Conservation (phyloP, 257 asterid genomes). For the Gentiana macrophylla region DNA sequence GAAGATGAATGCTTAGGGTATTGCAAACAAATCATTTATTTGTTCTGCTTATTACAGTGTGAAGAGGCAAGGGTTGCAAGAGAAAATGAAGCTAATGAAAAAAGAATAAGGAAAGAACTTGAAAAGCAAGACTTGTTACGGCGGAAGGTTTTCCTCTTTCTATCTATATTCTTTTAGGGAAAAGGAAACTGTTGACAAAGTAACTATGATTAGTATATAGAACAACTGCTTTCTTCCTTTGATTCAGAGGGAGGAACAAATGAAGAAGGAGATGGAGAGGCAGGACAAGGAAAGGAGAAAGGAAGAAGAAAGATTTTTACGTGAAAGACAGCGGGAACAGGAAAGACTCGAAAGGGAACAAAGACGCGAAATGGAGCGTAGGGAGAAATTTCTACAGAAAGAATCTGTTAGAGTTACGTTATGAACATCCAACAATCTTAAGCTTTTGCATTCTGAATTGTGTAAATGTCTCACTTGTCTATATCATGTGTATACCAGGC, state of each 20-base stretch:
- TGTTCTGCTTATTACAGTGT: constrained; percentile 30
- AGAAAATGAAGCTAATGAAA: constrained; percentile 84
- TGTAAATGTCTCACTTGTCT: not conserved
- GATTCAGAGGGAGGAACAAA: constrained; percentile 74
- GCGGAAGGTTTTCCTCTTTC: constrained; percentile 46
- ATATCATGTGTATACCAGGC: constrained; percentile 28
- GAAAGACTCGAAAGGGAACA: constrained; percentile 72
- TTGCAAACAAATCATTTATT: not conserved
- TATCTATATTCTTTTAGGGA: not conserved
- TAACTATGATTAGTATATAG: constrained; percentile 1
- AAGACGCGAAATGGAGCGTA: constrained; percentile 82
- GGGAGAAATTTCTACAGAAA: constrained; percentile 70
- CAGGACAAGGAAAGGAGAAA: constrained; percentile 73
- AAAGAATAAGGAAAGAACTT: constrained; percentile 71
- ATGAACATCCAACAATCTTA: constrained; percentile 2
- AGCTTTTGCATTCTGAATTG: not conserved
- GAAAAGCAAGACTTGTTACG: constrained; percentile 74
- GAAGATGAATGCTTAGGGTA: not conserved
- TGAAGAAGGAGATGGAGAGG: constrained; percentile 85
- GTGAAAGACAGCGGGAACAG: constrained; percentile 85
- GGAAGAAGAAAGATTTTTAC: constrained; percentile 79
- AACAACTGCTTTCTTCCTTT: constrained; percentile 8
- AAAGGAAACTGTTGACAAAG: not conserved
- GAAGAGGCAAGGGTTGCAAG: constrained; percentile 79
- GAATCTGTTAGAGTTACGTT: constrained; percentile 56